Evolutionary conservation across 805 yeast species (phyloP).

Genomic region (Saturnispora hagleri): DNA sequence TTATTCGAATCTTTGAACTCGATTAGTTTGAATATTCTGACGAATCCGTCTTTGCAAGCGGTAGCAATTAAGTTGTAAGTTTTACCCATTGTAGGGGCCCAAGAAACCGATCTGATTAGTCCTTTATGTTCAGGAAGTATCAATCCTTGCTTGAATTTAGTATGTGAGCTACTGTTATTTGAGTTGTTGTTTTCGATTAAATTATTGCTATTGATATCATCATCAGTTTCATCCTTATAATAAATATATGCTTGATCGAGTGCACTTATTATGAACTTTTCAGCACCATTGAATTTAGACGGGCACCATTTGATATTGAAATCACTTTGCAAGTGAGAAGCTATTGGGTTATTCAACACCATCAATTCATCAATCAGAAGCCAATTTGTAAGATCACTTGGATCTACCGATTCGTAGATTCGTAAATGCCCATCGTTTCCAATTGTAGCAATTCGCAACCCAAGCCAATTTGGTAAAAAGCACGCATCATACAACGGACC

Average conservation of each 20-base stretch:
- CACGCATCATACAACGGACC: slow-evolving; percentile 88
- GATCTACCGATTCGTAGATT: slow-evolving; percentile 81
- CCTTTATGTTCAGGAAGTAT: slow-evolving; percentile 80
- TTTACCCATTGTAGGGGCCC: slow-evolving; percentile 97
- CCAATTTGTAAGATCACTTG: slow-evolving; percentile 83
- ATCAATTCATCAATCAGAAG: slow-evolving; percentile 62
- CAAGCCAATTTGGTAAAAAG: slow-evolving; percentile 80
- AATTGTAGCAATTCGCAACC: slow-evolving; percentile 73
- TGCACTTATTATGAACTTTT: slow-evolving; percentile 75
- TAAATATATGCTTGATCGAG: slow-evolving; percentile 83
- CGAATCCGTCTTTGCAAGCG: slow-evolving; percentile 90
- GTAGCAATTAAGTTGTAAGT: slow-evolving; percentile 85
- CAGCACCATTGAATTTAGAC: slow-evolving; percentile 60
- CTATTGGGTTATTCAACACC: slow-evolving; percentile 61
- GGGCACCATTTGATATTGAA: slow-evolving; percentile 89
- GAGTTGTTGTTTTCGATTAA: not conserved
- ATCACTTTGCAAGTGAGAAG: slow-evolving; percentile 73
- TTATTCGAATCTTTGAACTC: slow-evolving; percentile 28
- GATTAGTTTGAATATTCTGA: slow-evolving; percentile 70
- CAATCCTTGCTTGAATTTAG: slow-evolving; percentile 45
- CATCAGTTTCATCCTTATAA: slow-evolving; percentile 36
- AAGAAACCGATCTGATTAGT: slow-evolving; percentile 74
- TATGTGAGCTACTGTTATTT: not conserved
- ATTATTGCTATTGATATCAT: slow-evolving; percentile 1
- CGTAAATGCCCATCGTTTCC: slow-evolving; percentile 85